Evolutionary conservation across 176 grass and related monocot species (phyloP).

Genomic region (Oryza brachyantha): DNA sequence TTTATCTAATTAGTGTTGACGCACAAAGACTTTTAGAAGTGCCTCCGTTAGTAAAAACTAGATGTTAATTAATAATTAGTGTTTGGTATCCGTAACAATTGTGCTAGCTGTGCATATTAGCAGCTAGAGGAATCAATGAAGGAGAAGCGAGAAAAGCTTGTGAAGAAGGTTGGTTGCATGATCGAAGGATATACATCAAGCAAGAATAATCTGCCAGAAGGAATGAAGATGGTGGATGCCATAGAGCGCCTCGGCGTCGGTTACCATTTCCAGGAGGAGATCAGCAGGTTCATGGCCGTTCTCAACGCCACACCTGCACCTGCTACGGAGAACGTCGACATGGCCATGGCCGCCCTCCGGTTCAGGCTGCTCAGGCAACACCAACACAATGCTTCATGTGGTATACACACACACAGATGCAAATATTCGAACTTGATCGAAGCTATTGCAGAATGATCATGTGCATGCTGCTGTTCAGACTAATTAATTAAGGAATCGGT

Average conservation of each 20-base stretch:
- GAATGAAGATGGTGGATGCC: background rate
- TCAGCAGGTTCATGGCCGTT: background rate
- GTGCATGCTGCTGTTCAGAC: no score
- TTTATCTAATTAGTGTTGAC: no score
- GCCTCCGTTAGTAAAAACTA: no score
- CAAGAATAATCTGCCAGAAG: background rate
- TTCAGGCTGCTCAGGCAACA: conserved; percentile 24
- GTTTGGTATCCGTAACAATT: background rate
- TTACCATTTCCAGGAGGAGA: conserved; percentile 19
- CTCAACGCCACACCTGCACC: background rate
- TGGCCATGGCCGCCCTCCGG: background rate
- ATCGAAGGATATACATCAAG: background rate
- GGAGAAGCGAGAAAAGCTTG: background rate
- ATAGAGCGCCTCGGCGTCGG: conserved; percentile 12
- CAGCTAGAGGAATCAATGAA: background rate
- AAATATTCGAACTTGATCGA: no score
- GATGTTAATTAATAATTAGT: no score
- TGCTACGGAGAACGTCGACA: background rate
- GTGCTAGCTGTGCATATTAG: no score
- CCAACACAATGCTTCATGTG: background rate
- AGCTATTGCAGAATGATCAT: no score
- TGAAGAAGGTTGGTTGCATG: background rate
- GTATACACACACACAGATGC: background rate
- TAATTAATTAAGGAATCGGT: no score
- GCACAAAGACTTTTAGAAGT: no score